phyloP scores from a whole-genome alignment of 257 asterid species.

The Primulina tabacum region DNA sequence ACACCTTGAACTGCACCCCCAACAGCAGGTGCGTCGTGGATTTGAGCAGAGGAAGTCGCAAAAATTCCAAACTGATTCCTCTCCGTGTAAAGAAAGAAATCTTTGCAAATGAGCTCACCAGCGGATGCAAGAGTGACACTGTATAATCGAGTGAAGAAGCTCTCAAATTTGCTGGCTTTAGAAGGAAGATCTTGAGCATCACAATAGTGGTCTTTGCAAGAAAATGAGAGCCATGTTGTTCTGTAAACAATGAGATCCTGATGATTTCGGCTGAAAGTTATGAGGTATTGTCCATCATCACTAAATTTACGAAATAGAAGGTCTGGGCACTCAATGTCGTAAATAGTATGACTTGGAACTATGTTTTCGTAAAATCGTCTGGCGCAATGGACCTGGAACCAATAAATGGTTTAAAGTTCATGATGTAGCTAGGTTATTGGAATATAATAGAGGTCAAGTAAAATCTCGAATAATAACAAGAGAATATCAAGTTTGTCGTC shows the following conservation, averaged over 20 bases:
- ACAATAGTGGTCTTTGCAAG: constrained; percentile 70
- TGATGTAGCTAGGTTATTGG: constrained; percentile 2
- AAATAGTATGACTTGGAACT: constrained; percentile 82
- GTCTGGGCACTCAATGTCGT: constrained; percentile 90
- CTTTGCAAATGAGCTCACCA: constrained; percentile 94
- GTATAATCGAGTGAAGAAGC: constrained; percentile 79
- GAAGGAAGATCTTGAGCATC: constrained; percentile 63
- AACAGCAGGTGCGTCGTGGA: constrained; percentile 80
- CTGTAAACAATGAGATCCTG: constrained; percentile 89
- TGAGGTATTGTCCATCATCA: constrained; percentile 87
- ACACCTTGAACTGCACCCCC: constrained; percentile 92
- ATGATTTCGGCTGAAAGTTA: constrained; percentile 89
- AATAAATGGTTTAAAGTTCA: constrained; percentile 22
- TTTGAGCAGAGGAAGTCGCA: constrained; percentile 89
- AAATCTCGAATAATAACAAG: constrained; percentile 8
- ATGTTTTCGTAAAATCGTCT: constrained; percentile 88
- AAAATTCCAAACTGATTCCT: constrained; percentile 75
- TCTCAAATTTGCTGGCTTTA: constrained; percentile 81
- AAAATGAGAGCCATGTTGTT: constrained; percentile 87
- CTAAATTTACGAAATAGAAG: constrained; percentile 91
- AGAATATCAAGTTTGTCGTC: neutral
- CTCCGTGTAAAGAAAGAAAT: constrained; percentile 78
- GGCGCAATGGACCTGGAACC: constrained; percentile 56
- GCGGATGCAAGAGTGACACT: constrained; percentile 68
- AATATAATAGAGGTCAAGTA: constrained; percentile 16